A percentile compares a stretch with the other conserved stretches of the same genome.
These are phyloP conservation scores for Lactarius evosmus DNA, from an alignment of 768 basidiomycete species.

Conservation along the genomic window DNA sequence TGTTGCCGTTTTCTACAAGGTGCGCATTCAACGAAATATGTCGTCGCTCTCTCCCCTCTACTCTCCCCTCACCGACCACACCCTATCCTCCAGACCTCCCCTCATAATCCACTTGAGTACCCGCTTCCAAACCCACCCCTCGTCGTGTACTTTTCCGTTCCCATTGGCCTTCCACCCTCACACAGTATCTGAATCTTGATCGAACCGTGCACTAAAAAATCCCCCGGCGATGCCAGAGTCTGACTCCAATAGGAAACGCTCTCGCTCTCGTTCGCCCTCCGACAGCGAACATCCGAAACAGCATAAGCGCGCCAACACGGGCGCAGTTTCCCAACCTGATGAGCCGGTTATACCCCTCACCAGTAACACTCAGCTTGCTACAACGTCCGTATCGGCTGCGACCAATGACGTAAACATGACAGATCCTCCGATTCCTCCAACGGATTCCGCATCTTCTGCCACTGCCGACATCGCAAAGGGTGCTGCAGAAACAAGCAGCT, in stretches of 20 bases:
- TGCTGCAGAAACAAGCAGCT: slow-evolving; percentile 36
- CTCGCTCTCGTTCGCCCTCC: slow-evolving; percentile 81
- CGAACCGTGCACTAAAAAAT: slow-evolving; percentile 25
- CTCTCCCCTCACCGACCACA: slow-evolving; percentile 32
- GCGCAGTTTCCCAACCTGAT: slow-evolving; percentile 53
- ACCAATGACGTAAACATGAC: slow-evolving; percentile 64
- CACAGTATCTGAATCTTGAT: slow-evolving; percentile 43
- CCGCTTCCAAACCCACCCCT: slow-evolving; percentile 27
- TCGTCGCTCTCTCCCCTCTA: slow-evolving; percentile 32
- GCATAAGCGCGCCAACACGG: slow-evolving; percentile 82
- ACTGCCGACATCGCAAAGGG: slow-evolving; percentile 52
- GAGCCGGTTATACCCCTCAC: slow-evolving; percentile 35
- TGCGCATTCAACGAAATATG: slow-evolving; percentile 22
- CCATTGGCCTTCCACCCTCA: slow-evolving; percentile 31
- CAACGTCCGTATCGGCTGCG: slow-evolving; percentile 37
- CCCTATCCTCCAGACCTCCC: slow-evolving; percentile 28
- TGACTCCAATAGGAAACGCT: slow-evolving; percentile 81
- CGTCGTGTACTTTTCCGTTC: slow-evolving; percentile 34
- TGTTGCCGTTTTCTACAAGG: slow-evolving; percentile 20
- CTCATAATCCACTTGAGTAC: slow-evolving; percentile 25
- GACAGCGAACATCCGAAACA: slow-evolving; percentile 77
- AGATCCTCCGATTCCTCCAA: slow-evolving; percentile 40
- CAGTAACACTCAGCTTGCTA: slow-evolving; percentile 44
- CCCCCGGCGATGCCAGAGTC: slow-evolving; percentile 76
- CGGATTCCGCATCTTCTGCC: slow-evolving; percentile 51